Conservation (phyloP, 176 grass and related monocot species). For the Oryza coarctata region DNA sequence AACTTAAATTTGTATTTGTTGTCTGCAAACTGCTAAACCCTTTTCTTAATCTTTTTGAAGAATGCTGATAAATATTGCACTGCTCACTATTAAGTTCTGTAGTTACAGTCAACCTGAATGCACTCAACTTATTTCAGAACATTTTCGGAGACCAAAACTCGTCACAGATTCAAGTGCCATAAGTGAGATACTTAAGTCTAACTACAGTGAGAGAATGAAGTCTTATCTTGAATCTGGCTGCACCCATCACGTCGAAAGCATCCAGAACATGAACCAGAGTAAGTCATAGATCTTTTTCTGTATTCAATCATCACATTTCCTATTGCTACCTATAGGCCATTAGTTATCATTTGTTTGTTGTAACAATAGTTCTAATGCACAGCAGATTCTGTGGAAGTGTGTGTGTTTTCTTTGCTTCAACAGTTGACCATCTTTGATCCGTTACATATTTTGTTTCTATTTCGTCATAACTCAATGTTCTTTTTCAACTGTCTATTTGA, state of each 20-base stretch:
- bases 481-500: conserved; percentile 13
- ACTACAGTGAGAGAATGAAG: conserved; percentile 16
- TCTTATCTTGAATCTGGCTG: conserved; percentile 30
- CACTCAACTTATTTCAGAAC: conserved; percentile 29
- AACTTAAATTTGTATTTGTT: background rate
- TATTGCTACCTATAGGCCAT: background rate
- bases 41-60: background rate
- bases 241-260: background rate
- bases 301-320: background rate
- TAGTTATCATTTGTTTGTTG: background rate
- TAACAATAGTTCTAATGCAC: background rate
- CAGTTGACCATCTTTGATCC: background rate
- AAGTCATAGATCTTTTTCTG: background rate
- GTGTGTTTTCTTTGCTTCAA: background rate
- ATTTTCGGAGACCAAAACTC: conserved; percentile 43
- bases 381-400: background rate
- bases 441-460: background rate
- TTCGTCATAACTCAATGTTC: background rate
- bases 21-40: background rate
- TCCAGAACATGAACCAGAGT: conserved; percentile 4
- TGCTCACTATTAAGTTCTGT: background rate
- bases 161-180: conserved; percentile 22
- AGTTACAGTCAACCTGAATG: background rate
- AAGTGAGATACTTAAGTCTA: conserved; percentile 42
- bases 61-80: background rate